These are phyloP conservation scores for Suillus weaverae DNA, from an alignment of 768 basidiomycete genomes.

Conservation along the genomic window DNA sequence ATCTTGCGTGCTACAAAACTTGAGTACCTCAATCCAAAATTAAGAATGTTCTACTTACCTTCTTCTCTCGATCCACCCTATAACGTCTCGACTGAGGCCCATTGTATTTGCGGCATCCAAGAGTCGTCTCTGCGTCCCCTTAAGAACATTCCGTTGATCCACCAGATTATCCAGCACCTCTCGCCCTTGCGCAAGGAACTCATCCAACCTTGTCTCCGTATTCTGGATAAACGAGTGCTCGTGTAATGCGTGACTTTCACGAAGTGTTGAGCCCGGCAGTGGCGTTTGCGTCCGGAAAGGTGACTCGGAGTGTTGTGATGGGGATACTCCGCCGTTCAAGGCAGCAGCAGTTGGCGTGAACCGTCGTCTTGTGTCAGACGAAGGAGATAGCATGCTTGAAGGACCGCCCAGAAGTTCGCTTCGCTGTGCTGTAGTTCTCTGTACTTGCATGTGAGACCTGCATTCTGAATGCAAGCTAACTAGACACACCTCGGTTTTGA, in stretches of 20 bases:
- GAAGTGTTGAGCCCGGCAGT: slow-evolving; percentile 50
- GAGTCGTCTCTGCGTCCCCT: slow-evolving; percentile 88
- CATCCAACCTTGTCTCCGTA: slow-evolving; percentile 80
- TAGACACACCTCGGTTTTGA: slow-evolving; percentile 55
- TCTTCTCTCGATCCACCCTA: slow-evolving; percentile 95
- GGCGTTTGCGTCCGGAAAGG: slow-evolving; percentile 72
- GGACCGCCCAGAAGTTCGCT: slow-evolving; percentile 60
- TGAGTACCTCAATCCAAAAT: slow-evolving; percentile 12
- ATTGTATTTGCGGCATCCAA: slow-evolving; percentile 92
- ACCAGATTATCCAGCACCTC: slow-evolving; percentile 90
- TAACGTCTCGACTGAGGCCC: slow-evolving; percentile 90
- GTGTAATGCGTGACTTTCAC: slow-evolving; percentile 78
- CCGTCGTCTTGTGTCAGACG: slow-evolving; percentile 62
- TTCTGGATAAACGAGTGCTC: slow-evolving; percentile 90
- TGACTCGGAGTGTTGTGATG: slow-evolving; percentile 78
- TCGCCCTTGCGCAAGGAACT: slow-evolving; percentile 88
- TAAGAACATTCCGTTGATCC: slow-evolving; percentile 90
- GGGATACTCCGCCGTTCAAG: slow-evolving; percentile 38
- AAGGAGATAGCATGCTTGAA: slow-evolving; percentile 36
- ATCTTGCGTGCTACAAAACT: slow-evolving; percentile 75
- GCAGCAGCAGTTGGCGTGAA: slow-evolving; percentile 40
- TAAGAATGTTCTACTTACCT: slow-evolving; percentile 50
- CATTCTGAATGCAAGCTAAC: neutral
- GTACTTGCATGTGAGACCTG: slow-evolving; percentile 8
- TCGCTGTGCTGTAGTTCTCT: slow-evolving; percentile 64